Evolutionary conservation across 768 basidiomycete genomes (phyloP), one percentile per base, ranked within the genome.

Genomic region (Nidularia sp.): DNA sequence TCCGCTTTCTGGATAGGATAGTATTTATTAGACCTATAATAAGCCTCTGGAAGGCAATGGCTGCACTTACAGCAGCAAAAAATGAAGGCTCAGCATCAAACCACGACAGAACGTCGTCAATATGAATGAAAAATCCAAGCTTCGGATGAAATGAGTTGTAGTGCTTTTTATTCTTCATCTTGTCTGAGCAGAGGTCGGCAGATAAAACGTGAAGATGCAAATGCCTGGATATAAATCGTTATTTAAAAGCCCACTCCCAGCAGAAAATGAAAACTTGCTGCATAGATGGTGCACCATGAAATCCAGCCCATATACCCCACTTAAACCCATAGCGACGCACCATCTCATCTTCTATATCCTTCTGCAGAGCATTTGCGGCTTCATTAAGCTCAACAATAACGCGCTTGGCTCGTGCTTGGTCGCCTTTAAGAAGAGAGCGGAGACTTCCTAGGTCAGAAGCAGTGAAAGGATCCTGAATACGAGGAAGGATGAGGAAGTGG

Each of bases 81-180:
- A 76, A 85, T 0, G 79, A 76, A 1, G 78, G 72, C 13, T 78
- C 80, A 10, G 80, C 80, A 31, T 88, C 88, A 54, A 90, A 86
- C 92, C 92, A 93, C 2, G 79, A 75, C 43, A 90, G 70, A n/a
- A 96, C 86, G 7, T 91, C 83, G 48, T 83, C 75, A 13, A 94
- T 68, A 54, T 84, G 79, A 2, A 95, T 61, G 69, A 96, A 95
- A 70, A 92, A 96, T 1, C 90, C 92, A 15, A 80, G 73, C 46
- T 81, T 80, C 0, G 93, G 93, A 60, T 89, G 86, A 69, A 95
- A 97, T 4, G 90, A 88, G 61, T 95, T 94, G 69, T 92, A 90
- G 58, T 97, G 94, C 62, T 87, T 90, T 74, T 96, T 97, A 51
- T 74, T 79, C 70, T 94, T 96, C 73, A 95, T 68, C 48, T 69